A percentile compares a stretch with the other conserved stretches of the same genome.
Conservation (phyloP, 306 rosid genomes). For the Styphnolobium japonicum region DNA sequence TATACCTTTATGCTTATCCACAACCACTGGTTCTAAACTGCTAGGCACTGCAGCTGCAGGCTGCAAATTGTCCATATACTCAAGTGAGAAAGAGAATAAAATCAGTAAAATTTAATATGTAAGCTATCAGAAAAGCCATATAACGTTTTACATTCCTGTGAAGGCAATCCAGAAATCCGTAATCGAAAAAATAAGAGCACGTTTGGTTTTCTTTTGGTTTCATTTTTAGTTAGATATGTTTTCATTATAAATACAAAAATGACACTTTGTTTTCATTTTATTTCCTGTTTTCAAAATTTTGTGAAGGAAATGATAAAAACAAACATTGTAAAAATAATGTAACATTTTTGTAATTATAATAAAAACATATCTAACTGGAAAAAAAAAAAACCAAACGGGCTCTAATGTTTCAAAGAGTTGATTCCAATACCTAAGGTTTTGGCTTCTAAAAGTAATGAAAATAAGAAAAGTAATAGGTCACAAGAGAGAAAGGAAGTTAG, state of each 20-base stretch:
- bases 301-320: too few relatives aligned
- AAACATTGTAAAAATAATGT: too few relatives aligned
- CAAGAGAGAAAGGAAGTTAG: background rate
- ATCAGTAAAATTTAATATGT: background rate
- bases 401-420: background rate
- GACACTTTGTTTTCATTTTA: too few relatives aligned
- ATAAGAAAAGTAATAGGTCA: background rate
- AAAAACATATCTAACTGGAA: too few relatives aligned
- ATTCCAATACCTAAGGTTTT: background rate
- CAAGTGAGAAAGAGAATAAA: slow-evolving; percentile 27
- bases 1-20: slow-evolving; percentile 39
- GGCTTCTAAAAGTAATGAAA: background rate
- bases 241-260: too few relatives aligned
- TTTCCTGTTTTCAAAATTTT: too few relatives aligned
- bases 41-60: slow-evolving; percentile 39
- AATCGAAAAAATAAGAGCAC: too few relatives aligned
- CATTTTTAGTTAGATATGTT: too few relatives aligned
- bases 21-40: slow-evolving; percentile 24
- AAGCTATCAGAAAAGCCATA: slow-evolving; percentile 19
- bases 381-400: too few relatives aligned
- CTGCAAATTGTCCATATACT: slow-evolving; percentile 35
- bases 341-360: too few relatives aligned
- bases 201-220: too few relatives aligned
- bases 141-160: background rate
- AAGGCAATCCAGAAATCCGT: background rate